Base-by-base conservation (phyloP, 345 rosid species). In the Clausena lansium region DNA sequence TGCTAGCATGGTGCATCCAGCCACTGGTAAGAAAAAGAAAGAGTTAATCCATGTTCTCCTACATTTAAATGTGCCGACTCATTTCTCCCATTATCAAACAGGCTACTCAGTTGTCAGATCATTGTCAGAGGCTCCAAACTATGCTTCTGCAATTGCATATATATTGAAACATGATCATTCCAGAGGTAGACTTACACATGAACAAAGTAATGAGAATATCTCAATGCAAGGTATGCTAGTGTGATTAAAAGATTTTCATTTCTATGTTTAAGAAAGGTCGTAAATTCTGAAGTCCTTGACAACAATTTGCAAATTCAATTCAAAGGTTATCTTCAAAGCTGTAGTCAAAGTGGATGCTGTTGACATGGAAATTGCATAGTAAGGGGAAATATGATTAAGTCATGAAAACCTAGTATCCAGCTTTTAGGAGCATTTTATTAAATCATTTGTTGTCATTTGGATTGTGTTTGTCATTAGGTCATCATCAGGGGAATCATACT, bases 1-100 rank as follows among this genome's bases (percentile, higher is more conserved):
- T 7, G 98, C 99, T 66, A 88, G 98, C 89, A 90, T 92, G 98
- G 98, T 96, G 78, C 97, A 96, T 80, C 99, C 99, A 6, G 97
- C 97, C 79, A 96, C 97, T 64, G 99, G 97, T 93, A 78, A 63
- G 67, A 70, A 13, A 72, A 24, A 73, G 73, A 38, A 38, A 14
- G 72, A 69, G 70, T 55, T 67, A 64, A 65, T 52, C 71, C 75
- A 28, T 74, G 73, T 71, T 77, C 41, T 62, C 67, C 30, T 47
- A 30, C 36, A 64, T 63, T 81, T 28, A 35, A 77, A 76, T 15
- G 47, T 39, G 27, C 76, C 22, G 30, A 67, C n/a, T 76, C 13
- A 38, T 77, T 78, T 82, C 33, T 54, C 70, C 45, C 10, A 9
- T 67, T 47, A 0, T 67, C 19, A 33, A 88, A 81, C 89, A 96